Conservation (phyloP, 768 basidiomycete genomes). For the Mycena amicta region DNA sequence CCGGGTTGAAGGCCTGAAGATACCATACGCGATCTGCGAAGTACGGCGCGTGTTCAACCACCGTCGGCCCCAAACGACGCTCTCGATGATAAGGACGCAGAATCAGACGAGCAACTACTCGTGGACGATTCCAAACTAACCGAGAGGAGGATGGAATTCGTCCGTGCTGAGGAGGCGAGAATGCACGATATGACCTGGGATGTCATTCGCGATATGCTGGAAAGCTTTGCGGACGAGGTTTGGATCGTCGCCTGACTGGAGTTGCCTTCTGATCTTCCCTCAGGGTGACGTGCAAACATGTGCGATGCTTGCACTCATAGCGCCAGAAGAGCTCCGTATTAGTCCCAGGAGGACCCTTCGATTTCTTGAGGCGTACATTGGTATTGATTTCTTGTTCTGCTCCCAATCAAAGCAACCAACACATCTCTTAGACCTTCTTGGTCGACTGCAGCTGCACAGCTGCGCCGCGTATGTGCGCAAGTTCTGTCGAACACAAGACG, state of each 20-base stretch:
- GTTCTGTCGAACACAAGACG: constrained; percentile 50
- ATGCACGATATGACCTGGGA: constrained; percentile 60
- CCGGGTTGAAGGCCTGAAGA: constrained; percentile 29
- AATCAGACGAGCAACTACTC: constrained; percentile 1
- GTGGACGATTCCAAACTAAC: constrained; percentile 28
- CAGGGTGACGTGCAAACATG: constrained; percentile 85
- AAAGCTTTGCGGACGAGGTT: constrained; percentile 67
- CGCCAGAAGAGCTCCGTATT: constrained; percentile 59
- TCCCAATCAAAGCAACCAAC: neutral
- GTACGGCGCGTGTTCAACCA: neutral
- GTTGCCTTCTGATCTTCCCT: constrained; percentile 5
- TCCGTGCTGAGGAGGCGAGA: constrained; percentile 51
- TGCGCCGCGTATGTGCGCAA: constrained; percentile 80
- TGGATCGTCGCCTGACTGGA: neutral
- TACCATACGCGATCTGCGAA: constrained; percentile 30
- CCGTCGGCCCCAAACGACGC: neutral
- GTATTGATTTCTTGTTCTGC: constrained; percentile 39
- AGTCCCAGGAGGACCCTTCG: constrained; percentile 42
- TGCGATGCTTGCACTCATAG: constrained; percentile 68
- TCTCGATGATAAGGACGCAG: constrained; percentile 14
- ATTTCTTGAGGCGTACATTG: constrained; percentile 75
- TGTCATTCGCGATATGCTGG: constrained; percentile 55
- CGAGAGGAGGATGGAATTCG: constrained; percentile 44
- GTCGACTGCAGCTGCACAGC: constrained; percentile 60
- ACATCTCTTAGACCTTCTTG: constrained; percentile 56